Evolutionary conservation across 345 rosid species (phyloP).

Genomic region (Populus davidiana): DNA sequence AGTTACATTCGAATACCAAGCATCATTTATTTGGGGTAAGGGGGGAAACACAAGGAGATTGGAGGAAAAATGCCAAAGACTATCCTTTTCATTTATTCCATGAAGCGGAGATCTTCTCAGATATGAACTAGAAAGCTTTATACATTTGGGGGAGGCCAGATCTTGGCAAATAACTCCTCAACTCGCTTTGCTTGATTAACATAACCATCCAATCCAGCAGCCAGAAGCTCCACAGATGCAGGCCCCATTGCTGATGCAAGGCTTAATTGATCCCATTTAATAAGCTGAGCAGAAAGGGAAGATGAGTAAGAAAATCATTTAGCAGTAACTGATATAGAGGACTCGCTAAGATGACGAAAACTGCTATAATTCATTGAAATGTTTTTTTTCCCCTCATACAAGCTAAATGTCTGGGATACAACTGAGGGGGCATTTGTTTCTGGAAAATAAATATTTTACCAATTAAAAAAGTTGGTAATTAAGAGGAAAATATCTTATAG

Average conservation of each 20-base stretch:
- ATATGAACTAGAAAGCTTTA: slow-evolving; percentile 24
- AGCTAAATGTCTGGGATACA: not conserved
- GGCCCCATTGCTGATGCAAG: slow-evolving; percentile 88
- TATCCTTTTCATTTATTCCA: slow-evolving; percentile 32
- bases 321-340: not conserved
- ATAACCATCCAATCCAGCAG: slow-evolving; percentile 75
- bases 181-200: slow-evolving; percentile 66
- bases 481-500: too few species aligned
- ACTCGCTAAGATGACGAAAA: not conserved
- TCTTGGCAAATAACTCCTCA: slow-evolving; percentile 77
- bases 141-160: slow-evolving; percentile 97
- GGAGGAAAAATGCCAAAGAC: not conserved
- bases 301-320: not conserved
- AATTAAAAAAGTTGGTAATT: too few species aligned
- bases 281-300: slow-evolving; percentile 42
- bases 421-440: too few species aligned
- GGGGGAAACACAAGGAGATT: not conserved
- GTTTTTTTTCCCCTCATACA: not conserved
- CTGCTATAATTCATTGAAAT: not conserved
- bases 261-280: slow-evolving; percentile 80
- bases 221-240: slow-evolving; percentile 81
- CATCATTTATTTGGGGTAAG: not conserved
- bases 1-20: too few species aligned
- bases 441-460: too few species aligned
- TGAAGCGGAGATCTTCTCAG: not conserved